A percentile compares a stretch with the other conserved stretches of the same genome.
Conservation (phyloP, 2,329 filamentous ascomycete species). For the Xylaria sp. region DNA sequence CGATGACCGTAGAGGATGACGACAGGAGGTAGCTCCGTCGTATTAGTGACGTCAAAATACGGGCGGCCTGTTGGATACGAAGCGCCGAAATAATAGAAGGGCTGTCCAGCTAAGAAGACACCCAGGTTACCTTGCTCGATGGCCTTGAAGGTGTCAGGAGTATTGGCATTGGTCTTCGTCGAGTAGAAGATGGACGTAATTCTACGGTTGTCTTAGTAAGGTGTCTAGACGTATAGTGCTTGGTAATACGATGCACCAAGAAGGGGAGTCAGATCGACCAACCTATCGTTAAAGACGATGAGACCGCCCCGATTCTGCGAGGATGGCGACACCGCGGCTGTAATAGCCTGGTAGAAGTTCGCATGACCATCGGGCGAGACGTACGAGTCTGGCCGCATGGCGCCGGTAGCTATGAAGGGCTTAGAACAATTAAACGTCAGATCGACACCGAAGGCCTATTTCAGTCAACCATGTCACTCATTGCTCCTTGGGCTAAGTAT, state of each 20-base stretch:
- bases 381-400: constrained; percentile 5
- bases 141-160: constrained; percentile 6
- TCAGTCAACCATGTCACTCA: neutral
- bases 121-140: constrained; percentile 7
- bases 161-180: neutral
- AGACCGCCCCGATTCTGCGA: neutral
- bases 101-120: neutral
- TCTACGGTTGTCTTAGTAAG: neutral
- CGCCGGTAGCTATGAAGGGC: neutral
- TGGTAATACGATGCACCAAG: neutral
- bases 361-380: neutral
- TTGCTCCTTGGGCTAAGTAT: neutral
- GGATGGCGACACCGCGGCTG: neutral
- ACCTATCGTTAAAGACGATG: constrained; percentile 1
- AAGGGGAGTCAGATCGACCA: neutral
- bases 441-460: constrained; percentile 5
- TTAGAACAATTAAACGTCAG: constrained; percentile 6
- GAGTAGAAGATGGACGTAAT: constrained; percentile 1
- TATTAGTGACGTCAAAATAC: constrained; percentile 8
- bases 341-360: constrained; percentile 3
- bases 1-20: constrained; percentile 3
- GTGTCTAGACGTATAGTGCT: neutral
- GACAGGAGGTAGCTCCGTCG: neutral
- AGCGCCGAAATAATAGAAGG: constrained; percentile 3
- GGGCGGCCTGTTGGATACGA: constrained; percentile 3